Evolutionary conservation across 192 early-diverging fungal species (phyloP).

Genomic region (Mortierella claussenii): DNA sequence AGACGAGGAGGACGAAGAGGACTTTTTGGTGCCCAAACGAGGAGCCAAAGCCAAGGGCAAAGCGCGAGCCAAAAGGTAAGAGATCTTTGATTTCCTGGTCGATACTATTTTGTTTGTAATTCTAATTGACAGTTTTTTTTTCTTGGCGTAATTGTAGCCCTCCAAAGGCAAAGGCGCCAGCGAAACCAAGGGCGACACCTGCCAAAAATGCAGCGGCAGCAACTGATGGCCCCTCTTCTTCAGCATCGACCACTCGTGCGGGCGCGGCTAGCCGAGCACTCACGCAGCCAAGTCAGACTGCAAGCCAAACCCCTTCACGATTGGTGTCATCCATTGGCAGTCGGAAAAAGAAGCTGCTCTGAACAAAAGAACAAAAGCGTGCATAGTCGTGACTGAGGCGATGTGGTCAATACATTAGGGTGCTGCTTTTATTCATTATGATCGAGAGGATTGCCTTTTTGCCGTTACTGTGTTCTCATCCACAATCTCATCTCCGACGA

Average conservation of each 20-base stretch:
- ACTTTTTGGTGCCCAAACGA: slow-evolving; percentile 21
- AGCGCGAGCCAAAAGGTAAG: slow-evolving; percentile 27
- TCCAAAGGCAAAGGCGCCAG: slow-evolving; percentile 3
- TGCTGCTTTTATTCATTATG: too few relatives aligned
- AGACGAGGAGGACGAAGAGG: slow-evolving; percentile 8
- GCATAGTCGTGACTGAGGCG: not conserved
- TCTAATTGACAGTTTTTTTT: not conserved
- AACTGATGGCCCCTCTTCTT: too few relatives aligned
- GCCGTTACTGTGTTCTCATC: not conserved
- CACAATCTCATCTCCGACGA: slow-evolving; percentile 23
- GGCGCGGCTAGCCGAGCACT: too few relatives aligned
- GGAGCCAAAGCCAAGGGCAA: slow-evolving; percentile 25
- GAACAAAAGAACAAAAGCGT: not conserved
- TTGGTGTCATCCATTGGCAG: slow-evolving; percentile 33
- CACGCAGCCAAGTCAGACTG: slow-evolving; percentile 5
- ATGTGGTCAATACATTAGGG: not conserved
- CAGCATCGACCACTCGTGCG: not conserved
- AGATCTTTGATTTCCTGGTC: not conserved
- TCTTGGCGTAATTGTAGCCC: too few relatives aligned
- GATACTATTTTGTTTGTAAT: not conserved
- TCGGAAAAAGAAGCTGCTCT: slow-evolving; percentile 30
- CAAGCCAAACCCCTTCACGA: slow-evolving; percentile 18
- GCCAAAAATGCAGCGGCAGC: slow-evolving; percentile 8
- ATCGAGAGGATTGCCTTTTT: not conserved
- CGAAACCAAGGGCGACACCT: not conserved